phyloP scores from a whole-genome alignment of 805 yeast species.

The Lipomyces mesembrius region DNA sequence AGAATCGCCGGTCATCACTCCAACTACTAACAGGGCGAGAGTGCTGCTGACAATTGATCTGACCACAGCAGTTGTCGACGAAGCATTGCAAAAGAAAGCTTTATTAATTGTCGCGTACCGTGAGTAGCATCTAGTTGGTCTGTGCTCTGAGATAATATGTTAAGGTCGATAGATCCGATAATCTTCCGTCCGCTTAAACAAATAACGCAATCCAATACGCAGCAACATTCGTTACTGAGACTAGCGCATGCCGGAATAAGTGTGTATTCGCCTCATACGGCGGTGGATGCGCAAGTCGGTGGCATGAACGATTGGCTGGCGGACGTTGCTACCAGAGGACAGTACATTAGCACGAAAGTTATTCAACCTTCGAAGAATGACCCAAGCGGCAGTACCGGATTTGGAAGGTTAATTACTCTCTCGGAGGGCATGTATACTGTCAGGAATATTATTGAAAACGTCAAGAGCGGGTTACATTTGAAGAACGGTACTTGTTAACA shows the following conservation, averaged over 20 bases:
- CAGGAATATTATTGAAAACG: constrained; percentile 18
- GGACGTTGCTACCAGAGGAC: constrained; percentile 55
- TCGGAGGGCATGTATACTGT: constrained; percentile 50
- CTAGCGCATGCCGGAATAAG: constrained; percentile 78
- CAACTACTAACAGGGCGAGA: constrained; percentile 40
- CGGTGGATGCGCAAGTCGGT: constrained; percentile 87
- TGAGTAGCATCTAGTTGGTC: constrained; percentile 16
- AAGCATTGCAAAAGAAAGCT: constrained; percentile 62
- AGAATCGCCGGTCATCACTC: constrained; percentile 54
- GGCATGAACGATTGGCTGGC: constrained; percentile 96
- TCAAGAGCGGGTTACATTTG: constrained; percentile 51
- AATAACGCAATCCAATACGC: constrained; percentile 71
- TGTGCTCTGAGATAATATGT: too few species aligned
- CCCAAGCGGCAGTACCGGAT: constrained; percentile 40
- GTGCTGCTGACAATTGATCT: constrained; percentile 80
- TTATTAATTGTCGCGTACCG: constrained; percentile 78
- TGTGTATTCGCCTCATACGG: constrained; percentile 95
- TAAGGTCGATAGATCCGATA: constrained; percentile 63
- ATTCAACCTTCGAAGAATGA: constrained; percentile 72
- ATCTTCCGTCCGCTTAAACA: constrained; percentile 86
- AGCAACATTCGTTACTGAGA: constrained; percentile 74
- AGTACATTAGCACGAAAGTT: constrained; percentile 46
- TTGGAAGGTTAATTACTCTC: constrained; percentile 54
- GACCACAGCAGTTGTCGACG: constrained; percentile 81
- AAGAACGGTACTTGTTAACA: constrained; percentile 40